A percentile compares a stretch with the other conserved stretches of the same genome.
phyloP scores from a whole-genome alignment of 495 filamentous ascomycete species.

The Penicillium canescens region DNA sequence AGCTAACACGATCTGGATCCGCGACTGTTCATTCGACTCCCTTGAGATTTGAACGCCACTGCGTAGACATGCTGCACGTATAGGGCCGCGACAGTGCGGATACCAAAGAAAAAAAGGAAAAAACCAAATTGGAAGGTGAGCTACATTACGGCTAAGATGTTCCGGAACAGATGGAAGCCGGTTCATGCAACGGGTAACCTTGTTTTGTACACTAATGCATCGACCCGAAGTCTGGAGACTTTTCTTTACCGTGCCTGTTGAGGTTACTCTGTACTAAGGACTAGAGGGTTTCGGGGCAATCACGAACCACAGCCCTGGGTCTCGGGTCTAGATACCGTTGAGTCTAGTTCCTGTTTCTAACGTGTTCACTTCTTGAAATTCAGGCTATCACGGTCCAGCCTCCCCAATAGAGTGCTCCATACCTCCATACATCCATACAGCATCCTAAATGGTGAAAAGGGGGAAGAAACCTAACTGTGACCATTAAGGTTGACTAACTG shows the following conservation, averaged over 20 bases:
- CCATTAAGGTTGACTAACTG: constrained; percentile 13
- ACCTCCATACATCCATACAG: neutral
- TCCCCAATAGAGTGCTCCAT: too few relatives aligned
- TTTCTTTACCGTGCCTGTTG: constrained; percentile 17
- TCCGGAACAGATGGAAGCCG: constrained; percentile 9
- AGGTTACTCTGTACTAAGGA: neutral
- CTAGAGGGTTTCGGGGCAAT: constrained; percentile 2
- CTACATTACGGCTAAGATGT: constrained; percentile 3
- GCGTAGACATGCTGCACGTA: neutral
- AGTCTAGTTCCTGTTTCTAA: constrained; percentile 1
- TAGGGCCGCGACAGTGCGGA: neutral
- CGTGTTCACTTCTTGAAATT: neutral
- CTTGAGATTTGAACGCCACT: neutral
- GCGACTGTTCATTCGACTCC: constrained; percentile 3
- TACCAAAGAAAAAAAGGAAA: neutral
- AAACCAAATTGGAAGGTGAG: neutral
- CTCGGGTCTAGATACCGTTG: constrained; percentile 10
- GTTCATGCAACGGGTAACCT: constrained; percentile 34
- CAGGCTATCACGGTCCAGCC: too few relatives aligned
- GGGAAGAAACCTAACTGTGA: neutral
- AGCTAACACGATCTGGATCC: neutral
- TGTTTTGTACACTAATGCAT: constrained; percentile 34
- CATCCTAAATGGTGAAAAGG: constrained; percentile 16
- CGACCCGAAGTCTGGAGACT: constrained; percentile 33
- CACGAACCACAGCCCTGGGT: constrained; percentile 18